Base-by-base conservation (phyloP, 2,329 filamentous ascomycete genomes). In the Microsporum audouinii region DNA sequence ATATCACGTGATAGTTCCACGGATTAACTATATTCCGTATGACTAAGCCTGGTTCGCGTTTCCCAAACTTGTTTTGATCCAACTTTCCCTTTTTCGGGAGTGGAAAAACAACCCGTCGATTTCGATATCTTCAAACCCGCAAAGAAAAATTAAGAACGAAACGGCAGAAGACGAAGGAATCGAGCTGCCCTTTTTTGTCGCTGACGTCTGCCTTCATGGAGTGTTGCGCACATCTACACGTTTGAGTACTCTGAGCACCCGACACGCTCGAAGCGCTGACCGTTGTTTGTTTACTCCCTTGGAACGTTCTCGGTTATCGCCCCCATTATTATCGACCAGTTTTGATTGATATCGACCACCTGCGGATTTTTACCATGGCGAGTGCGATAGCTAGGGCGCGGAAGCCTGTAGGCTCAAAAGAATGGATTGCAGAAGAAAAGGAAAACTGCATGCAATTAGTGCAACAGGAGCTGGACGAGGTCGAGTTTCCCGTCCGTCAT, bases 401-500 rank as follows among this genome's bases (percentile, higher is more conserved):
- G 65, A 74, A 74, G 68, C 70, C 87, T 70, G 85, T 95, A 67
- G 91, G 91, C 73, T 94, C 90, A 63, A 79, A 84, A 69, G 80
- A 86, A 76, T 99, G 94, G 94, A 84, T 96, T 66, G 79, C 85
- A 36, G 86, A 89, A 66, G 94, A 99, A 78, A 84, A 91, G 68
- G 82, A 86, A 49, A 88, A 91, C 69, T 86, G 89, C 12, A 78
- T 85, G 60, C 83, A 88, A 66, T 85, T 96, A 65, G 82, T 88
- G 14, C 81, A 87, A 55, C 83, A 90, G 61, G 94, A 97, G 73
- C 83, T 89, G 60, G 92, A 97, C 67, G 95, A 99, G 76, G 95
- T 97, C 71, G 84, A 88, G 49, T 97, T 89, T 76, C 90, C 91
- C 34, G 91, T 89, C 64, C 85, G 89, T 62, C 95, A 97, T 75